These are phyloP conservation scores for Trichoderma gamsii DNA, from an alignment of 495 filamentous ascomycete species.

Conservation along the genomic window DNA sequence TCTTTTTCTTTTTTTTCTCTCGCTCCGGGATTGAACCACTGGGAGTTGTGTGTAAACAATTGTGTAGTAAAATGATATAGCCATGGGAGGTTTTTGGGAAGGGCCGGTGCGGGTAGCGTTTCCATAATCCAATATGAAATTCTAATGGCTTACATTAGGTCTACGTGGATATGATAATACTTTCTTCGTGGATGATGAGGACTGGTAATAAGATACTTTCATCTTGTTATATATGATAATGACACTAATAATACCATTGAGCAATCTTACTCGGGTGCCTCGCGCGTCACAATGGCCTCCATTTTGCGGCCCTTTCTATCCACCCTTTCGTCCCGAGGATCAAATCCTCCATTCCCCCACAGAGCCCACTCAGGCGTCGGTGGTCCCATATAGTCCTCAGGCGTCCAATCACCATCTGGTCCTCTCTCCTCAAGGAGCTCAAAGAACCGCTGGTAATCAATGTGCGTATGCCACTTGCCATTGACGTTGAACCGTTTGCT, in stretches of 20 bases:
- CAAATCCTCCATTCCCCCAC: constrained; percentile 92
- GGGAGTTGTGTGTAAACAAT: constrained; percentile 1
- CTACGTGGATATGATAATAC: not conserved
- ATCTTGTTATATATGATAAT: not conserved
- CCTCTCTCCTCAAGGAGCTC: constrained; percentile 66
- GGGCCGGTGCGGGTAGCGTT: not conserved
- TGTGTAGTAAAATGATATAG: constrained; percentile 6
- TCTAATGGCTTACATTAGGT: not conserved
- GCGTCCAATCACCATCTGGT: constrained; percentile 60
- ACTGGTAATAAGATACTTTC: not conserved
- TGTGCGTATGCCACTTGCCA: constrained; percentile 82
- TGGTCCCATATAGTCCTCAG: constrained; percentile 83
- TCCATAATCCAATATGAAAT: constrained; percentile 6
- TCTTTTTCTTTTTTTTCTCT: not conserved
- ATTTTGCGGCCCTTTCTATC: constrained; percentile 63
- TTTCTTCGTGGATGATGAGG: not conserved
- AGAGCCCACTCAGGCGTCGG: constrained; percentile 86
- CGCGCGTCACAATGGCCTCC: constrained; percentile 21
- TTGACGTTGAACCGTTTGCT: constrained; percentile 64
- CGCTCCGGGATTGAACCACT: not conserved
- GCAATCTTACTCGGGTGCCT: constrained; percentile 6
- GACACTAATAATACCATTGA: not conserved
- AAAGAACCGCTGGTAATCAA: constrained; percentile 88
- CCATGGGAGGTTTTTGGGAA: constrained; percentile 7
- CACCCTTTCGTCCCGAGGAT: constrained; percentile 81